Base-by-base conservation (phyloP, 805 yeast genomes). In the Huiozyma naganishii region DNA sequence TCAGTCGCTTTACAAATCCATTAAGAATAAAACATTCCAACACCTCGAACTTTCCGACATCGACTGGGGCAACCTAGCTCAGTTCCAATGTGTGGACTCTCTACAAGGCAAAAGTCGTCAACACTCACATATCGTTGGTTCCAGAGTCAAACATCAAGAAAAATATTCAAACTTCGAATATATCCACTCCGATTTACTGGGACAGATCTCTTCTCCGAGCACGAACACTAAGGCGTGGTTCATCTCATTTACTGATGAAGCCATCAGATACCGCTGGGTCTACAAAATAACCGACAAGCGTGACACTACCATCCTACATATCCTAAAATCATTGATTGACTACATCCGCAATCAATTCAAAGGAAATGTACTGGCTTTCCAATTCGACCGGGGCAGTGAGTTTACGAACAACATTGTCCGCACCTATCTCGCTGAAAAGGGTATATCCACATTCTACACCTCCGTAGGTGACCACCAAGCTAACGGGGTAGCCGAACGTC, bases 11-110 rank as follows among this genome's bases (percentile, higher is more conserved):
- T 13, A 36, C n/a, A 28, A 37, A 29, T 8, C 36, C 11, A 36
- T 41, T 5, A 13, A 29, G 4, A n/a, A 8, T 9, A 36, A 29
- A 17, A n/a, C n/a, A 6, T 10, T 34, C 9, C n/a, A 12, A 6
- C 8, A 32, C 32, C 13, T 34, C 6, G 12, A 32, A 23, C 7
- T 9, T 2, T 5, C n/a, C 10, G 35, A 34, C 29, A 32, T 43
- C 35, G 36, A 43, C 8, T 38, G 45, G 45, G 7, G 39, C 68
- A 34, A 52, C 50, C 55, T 47, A 45, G 41, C 41, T 48, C 90
- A 83, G 74, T 83, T 86, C 62, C 83, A 76, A 59, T 76, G 83
- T 48, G 77, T 76, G 69, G 61, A 78, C 52, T 79, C 77, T 56
- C 77, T 79, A 71, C 61, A 72, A 57, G 89, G 81, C 69, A 71